Percentiles rank a stretch among this genome's conserved stretches.
Conservation (phyloP, 371 early-diverging fungal genomes). For the Mucor plumbeus region DNA sequence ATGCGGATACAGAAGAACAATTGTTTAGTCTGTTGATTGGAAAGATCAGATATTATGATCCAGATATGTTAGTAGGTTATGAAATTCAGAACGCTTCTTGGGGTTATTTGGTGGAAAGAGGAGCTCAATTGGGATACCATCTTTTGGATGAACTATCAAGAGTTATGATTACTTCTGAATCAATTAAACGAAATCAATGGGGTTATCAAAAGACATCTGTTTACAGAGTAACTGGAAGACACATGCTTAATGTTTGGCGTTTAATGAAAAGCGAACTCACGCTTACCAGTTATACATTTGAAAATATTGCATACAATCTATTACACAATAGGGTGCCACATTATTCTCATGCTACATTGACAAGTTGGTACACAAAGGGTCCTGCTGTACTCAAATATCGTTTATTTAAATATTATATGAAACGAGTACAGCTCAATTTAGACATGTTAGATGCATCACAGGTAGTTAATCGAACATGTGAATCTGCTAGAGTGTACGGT, state of each 20-base stretch:
- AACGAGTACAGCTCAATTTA: constrained; percentile 69
- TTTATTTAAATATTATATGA: constrained; percentile 67
- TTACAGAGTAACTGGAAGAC: constrained; percentile 73
- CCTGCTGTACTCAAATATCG: constrained; percentile 61
- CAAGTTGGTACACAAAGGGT: constrained; percentile 66
- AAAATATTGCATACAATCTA: constrained; percentile 73
- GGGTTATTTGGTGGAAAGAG: constrained; percentile 86
- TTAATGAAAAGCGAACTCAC: constrained; percentile 74
- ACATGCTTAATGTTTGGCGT: constrained; percentile 89
- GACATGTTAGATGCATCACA: constrained; percentile 77
- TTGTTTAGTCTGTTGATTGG: constrained; percentile 59
- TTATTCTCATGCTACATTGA: constrained; percentile 60
- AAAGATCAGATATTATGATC: constrained; percentile 68
- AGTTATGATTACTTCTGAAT: constrained; percentile 15
- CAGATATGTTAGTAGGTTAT: constrained; percentile 87
- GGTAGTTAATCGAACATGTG: constrained; percentile 73
- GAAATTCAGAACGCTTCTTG: constrained; percentile 85
- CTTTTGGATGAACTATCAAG: constrained; percentile 60
- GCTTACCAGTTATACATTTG: constrained; percentile 78
- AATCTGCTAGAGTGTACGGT: constrained; percentile 89
- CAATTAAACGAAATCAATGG: constrained; percentile 51
- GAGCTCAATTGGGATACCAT: constrained; percentile 48
- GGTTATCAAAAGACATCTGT: constrained; percentile 68
- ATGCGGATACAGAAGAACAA: constrained; percentile 53
- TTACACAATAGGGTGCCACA: constrained; percentile 74